Evolutionary conservation across 495 filamentous ascomycete species (phyloP).

Genomic region (Neurospora hispaniola): DNA sequence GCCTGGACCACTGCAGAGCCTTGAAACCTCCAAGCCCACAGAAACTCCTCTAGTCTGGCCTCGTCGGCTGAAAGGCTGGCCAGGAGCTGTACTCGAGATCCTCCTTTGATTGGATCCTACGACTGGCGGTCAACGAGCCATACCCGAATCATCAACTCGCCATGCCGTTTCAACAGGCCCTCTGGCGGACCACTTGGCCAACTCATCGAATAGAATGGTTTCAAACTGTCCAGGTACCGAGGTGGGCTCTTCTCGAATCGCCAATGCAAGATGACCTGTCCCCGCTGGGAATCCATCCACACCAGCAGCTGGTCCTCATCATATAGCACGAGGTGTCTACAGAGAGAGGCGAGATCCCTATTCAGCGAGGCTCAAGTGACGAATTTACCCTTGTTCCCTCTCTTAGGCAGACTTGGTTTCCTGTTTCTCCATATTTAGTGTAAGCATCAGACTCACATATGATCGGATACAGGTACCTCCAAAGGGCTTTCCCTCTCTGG

Average conservation of each 20-base stretch:
- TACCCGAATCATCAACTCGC: not conserved
- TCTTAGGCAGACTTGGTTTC: not conserved
- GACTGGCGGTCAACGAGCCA: constrained; percentile 9
- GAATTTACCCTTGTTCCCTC: not conserved
- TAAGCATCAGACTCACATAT: not conserved
- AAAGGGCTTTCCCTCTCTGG: not conserved
- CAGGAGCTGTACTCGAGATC: not conserved
- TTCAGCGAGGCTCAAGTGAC: not conserved
- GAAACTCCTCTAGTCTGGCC: not conserved
- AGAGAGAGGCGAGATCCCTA: not conserved
- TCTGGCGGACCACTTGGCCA: constrained; percentile 5
- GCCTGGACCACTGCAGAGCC: not conserved
- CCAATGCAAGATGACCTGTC: constrained; percentile 6
- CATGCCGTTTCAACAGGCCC: not conserved
- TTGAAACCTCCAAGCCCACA: not conserved
- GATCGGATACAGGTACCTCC: not conserved
- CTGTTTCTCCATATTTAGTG: not conserved
- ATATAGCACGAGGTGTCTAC: not conserved
- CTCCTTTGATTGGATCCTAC: constrained; percentile 1
- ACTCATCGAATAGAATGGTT: not conserved
- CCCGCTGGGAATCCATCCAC: not conserved
- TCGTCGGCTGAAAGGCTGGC: constrained; percentile 1
- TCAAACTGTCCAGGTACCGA: constrained; percentile 1
- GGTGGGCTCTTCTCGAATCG: not conserved
- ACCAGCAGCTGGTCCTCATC: not conserved